These are phyloP conservation scores for Shiraia sp. DNA, from an alignment of 2,329 filamentous ascomycete genomes.

Conservation along the genomic window DNA sequence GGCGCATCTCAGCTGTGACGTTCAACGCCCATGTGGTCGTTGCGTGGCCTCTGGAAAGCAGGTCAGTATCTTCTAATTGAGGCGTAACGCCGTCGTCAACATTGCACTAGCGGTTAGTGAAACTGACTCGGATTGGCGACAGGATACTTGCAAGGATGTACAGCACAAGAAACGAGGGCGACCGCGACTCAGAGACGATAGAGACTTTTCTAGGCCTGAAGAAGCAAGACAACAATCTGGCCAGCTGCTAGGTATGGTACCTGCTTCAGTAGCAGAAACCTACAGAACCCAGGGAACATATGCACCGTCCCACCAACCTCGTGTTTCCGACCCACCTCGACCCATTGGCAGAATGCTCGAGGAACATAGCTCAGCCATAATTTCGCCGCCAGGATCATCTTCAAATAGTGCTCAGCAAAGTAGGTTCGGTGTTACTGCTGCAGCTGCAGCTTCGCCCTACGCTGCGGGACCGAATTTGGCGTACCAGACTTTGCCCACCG, in stretches of 20 bases:
- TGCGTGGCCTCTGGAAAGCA: slow-evolving; percentile 77
- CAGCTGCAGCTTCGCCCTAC: slow-evolving; percentile 25
- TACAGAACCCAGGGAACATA: slow-evolving; percentile 28
- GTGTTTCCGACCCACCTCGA: slow-evolving; percentile 27
- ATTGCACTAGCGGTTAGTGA: background rate
- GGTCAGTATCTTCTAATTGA: slow-evolving; percentile 43
- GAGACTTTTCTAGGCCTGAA: slow-evolving; percentile 37
- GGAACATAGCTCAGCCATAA: slow-evolving; percentile 17
- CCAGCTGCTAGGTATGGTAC: slow-evolving; percentile 28
- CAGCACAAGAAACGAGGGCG: slow-evolving; percentile 84
- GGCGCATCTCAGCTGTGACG: slow-evolving; percentile 70
- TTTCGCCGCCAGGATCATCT: slow-evolving; percentile 15
- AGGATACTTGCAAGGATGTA: slow-evolving; percentile 80
- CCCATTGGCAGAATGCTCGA: slow-evolving; percentile 19
- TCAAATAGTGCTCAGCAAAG: slow-evolving; percentile 17
- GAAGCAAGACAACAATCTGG: slow-evolving; percentile 32
- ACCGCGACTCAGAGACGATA: slow-evolving; percentile 70
- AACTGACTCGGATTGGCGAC: slow-evolving; percentile 12
- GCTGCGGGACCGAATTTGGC: slow-evolving; percentile 25
- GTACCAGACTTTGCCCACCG: slow-evolving; percentile 39
- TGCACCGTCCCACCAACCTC: slow-evolving; percentile 22
- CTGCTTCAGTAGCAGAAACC: slow-evolving; percentile 20
- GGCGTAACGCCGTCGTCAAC: background rate
- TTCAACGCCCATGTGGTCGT: slow-evolving; percentile 76
- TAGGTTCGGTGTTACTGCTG: slow-evolving; percentile 23